Base-by-base conservation (phyloP, 2,329 filamentous ascomycete species). In the Alternaria arbusti region DNA sequence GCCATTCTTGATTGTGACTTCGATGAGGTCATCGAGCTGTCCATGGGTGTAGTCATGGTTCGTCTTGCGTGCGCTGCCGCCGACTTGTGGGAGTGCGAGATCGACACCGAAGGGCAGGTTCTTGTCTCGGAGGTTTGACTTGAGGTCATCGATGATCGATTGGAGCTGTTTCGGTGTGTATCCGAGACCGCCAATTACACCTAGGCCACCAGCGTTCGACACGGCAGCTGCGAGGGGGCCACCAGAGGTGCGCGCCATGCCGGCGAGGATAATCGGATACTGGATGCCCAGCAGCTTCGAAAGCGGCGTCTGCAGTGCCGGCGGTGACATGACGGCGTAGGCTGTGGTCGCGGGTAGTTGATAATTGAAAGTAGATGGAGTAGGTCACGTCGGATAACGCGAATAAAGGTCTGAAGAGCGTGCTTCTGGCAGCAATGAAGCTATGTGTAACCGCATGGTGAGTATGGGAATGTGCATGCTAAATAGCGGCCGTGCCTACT, bases 21-120 rank as follows among this genome's bases (percentile, higher is more conserved):
- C 91, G 69, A 97, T 91, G 32, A 97, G 85, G 79, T 96, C 91
- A 78, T 96, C 91, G 15, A 97, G 87, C 79, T 93, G 91, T 45
- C 95, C 95, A 70, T 91, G 87, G 1, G 95, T 97, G 84, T 98
- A 98, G 81, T 97, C 95, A 82, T 97, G 93, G 82, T 97, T 98
- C 4, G 95, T 97, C 80, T 92, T 91, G 68, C 95, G 89, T 7
- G 95, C 95, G 32, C 82, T 85, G 44, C 91, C 93, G 60, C 95
- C 95, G 59, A 97, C 85, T 82, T 97, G 94, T 1, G 95, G 94
- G 12, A 98, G 87, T 0, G 94, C 94, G 2, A 98, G 89, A 79
- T 98, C 95, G 30, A 97, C 89, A 70, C 94, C 95, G 78, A 97
- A 97, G 0, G 94, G 92, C 5, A 97, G 86, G 47, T 86, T 85